Conservation (phyloP, 108 stramenopile species). For the Skeletonema marinoi region DNA sequence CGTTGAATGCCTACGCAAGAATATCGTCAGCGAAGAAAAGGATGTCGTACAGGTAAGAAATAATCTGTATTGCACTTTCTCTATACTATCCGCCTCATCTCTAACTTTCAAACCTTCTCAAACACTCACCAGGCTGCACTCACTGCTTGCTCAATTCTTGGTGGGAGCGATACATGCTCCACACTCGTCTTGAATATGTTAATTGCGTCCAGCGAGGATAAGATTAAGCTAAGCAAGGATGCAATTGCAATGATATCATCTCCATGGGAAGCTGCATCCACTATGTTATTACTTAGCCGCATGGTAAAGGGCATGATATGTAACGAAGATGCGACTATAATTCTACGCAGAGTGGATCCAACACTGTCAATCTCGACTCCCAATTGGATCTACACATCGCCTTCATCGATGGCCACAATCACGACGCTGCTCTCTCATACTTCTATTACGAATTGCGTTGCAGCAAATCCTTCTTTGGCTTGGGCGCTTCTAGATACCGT, state of each 20-base stretch:
- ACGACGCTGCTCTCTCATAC: constrained; percentile 6
- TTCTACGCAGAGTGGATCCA: constrained; percentile 20
- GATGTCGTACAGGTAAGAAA: constrained; percentile 21
- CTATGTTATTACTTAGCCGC: constrained; percentile 34
- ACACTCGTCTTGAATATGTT: constrained; percentile 10
- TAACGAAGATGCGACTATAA: constrained; percentile 8
- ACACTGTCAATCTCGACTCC: constrained; percentile 8
- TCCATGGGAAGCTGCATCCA: constrained; percentile 31
- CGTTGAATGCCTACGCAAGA: constrained; percentile 18
- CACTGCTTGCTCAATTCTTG: constrained; percentile 25
- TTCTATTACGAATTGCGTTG: constrained; percentile 9
- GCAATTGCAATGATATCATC: constrained; percentile 7
- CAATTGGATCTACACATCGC: constrained; percentile 24
- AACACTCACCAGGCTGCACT: constrained; percentile 8
- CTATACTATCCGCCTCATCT: background rate
- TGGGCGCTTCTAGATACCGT: constrained; percentile 38
- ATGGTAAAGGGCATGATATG: constrained; percentile 34
- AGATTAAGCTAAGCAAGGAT: background rate
- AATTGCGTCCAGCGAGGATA: background rate
- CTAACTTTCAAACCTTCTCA: background rate
- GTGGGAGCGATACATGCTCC: constrained; percentile 18
- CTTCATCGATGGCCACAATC: constrained; percentile 2
- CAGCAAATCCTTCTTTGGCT: constrained; percentile 24
- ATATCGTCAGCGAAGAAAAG: constrained; percentile 39
- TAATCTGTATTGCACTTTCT: background rate